Evolutionary conservation across 164 flowering plant genomes (phyloP), one percentile per base, ranked within the genome.

Genomic region (Saururus chinensis): DNA sequence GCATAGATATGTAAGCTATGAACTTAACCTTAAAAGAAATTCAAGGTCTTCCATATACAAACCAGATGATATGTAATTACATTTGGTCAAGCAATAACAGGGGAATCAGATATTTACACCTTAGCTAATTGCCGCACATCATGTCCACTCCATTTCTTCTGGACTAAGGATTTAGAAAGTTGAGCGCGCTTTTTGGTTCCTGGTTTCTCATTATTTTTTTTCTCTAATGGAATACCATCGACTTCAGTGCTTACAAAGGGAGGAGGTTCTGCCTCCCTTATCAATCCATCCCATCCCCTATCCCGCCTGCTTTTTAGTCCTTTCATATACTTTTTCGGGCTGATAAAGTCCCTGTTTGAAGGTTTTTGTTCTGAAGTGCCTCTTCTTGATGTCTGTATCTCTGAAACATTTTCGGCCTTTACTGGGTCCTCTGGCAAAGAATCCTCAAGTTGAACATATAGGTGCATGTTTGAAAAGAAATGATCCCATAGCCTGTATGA

Each of bases 401-500:
- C 76, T n/a, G 53, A 25, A 30, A 41, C 40, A 13, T 72, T 24
- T 69, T 76, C 77, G 25, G 61, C 48, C 68, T 72, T 67, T 23
- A 75, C 62, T 19, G 21, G 75, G 63, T 76, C 88, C 59, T 64
- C 75, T 2, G 61, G 59, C 65, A 55, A 30, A 75, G 83, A 30
- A 37, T 76, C 88, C 51, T 26, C 68, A 51, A 78, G 59, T 52
- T 74, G 78, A 20, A 78, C 79, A 73, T 90, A 90, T 49, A 81
- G 66, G 66, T 82, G 66, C 64, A 90, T 24, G 74, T 77, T 70
- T 55, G 83, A 75, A 66, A 81, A 74, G 49, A 93, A 74, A 77
- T 93, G 97, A 71, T 85, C 92, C 98, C 98, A 93, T 64, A 93
- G 74, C 98, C 98, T 93, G 73, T 59, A 63, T n/a, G 1, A 19